phyloP scores from a whole-genome alignment of 2,329 filamentous ascomycete genomes.

The Dichotomopilus funicola region DNA sequence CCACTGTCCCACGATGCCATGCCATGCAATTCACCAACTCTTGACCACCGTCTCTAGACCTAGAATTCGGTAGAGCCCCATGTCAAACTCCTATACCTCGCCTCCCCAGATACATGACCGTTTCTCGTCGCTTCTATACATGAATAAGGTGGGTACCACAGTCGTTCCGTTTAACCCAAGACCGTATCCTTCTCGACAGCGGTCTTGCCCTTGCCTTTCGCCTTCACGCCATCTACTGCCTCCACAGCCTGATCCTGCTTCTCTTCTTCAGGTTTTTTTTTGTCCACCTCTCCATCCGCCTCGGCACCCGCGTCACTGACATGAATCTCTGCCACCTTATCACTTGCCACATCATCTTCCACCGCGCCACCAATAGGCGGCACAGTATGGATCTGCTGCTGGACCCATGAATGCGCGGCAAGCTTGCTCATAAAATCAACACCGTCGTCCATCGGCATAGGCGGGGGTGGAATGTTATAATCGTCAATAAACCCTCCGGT shows the following conservation, averaged over 20 bases:
- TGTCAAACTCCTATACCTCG: too few relatives aligned
- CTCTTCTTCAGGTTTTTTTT: not conserved
- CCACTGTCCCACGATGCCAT: not conserved
- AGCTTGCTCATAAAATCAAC: slow-evolving; percentile 20
- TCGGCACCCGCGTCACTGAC: slow-evolving; percentile 18
- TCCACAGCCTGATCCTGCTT: not conserved
- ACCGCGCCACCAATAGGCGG: slow-evolving; percentile 15
- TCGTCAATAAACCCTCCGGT: slow-evolving; percentile 5
- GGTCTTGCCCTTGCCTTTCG: too few relatives aligned
- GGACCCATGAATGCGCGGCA: slow-evolving; percentile 25
- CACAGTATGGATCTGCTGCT: slow-evolving; percentile 28
- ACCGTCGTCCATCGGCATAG: slow-evolving; percentile 13
- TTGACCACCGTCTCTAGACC: too few relatives aligned
- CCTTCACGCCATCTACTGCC: too few relatives aligned
- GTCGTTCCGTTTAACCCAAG: too few relatives aligned
- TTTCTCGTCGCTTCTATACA: too few relatives aligned
- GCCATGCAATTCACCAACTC: too few relatives aligned
- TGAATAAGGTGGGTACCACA: too few relatives aligned
- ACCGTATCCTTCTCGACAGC: too few relatives aligned
- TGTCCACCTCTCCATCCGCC: not conserved
- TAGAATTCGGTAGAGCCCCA: too few relatives aligned
- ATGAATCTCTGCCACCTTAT: slow-evolving; percentile 37
- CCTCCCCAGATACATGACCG: too few relatives aligned
- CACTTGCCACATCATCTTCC: slow-evolving; percentile 36
- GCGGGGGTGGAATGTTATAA: slow-evolving; percentile 18